Conservation (phyloP, 129 eudicot species). For the Helichrysum umbraculigerum region DNA sequence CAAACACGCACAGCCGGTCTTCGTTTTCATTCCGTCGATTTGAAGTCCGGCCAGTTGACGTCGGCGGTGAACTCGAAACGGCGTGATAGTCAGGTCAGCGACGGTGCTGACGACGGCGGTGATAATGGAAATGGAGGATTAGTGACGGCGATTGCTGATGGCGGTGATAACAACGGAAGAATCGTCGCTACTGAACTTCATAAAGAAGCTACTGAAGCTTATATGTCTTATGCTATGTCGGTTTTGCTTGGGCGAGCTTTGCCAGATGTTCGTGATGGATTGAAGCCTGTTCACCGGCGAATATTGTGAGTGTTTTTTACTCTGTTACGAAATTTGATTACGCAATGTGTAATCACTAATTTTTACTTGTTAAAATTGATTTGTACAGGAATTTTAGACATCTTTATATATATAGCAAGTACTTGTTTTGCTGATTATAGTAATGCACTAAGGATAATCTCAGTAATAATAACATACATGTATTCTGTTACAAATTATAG, state of each 20-base stretch:
- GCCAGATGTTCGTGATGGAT: constrained; percentile 94
- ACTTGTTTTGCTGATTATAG: too few relatives aligned
- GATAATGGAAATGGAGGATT: constrained; percentile 42
- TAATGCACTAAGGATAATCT: too few relatives aligned
- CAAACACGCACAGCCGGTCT: constrained; percentile 32
- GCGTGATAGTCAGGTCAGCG: constrained; percentile 27
- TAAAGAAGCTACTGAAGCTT: constrained; percentile 93
- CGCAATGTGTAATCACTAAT: neutral
- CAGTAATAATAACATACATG: too few relatives aligned
- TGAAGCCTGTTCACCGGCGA: constrained; percentile 94
- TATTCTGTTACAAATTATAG: too few relatives aligned
- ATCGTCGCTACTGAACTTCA: constrained; percentile 71
- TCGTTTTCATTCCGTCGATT: constrained; percentile 45
- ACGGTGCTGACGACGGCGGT: constrained; percentile 30
- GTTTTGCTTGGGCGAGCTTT: constrained; percentile 88
- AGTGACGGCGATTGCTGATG: constrained; percentile 17
- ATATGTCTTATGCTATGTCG: constrained; percentile 94
- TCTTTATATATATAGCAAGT: neutral
- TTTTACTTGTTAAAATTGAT: neutral
- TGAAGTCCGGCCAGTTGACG: constrained; percentile 14
- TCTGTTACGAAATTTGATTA: neutral
- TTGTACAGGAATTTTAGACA: neutral
- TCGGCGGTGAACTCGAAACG: constrained; percentile 42
- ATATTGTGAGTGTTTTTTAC: constrained; percentile 57
- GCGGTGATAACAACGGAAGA: constrained; percentile 39